phyloP scores from a whole-genome alignment of 2,329 filamentous ascomycete species.

The Hypomyces rosellus region DNA sequence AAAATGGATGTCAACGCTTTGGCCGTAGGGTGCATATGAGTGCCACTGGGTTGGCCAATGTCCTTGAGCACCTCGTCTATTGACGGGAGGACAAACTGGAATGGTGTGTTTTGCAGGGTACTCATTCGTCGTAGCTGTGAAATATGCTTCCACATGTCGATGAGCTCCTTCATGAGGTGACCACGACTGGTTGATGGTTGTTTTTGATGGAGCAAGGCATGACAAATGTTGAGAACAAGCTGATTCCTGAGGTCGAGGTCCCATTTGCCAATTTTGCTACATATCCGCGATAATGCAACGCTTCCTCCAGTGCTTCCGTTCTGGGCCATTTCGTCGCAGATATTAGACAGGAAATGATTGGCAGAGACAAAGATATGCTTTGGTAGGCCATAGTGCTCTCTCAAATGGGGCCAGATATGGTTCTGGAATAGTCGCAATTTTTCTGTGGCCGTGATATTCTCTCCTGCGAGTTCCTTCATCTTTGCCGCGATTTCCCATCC shows the following conservation, averaged over 20 bases:
- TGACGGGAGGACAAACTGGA: conserved; percentile 26
- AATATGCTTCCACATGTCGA: conserved; percentile 32
- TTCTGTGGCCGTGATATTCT: conserved; percentile 7
- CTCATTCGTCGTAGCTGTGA: conserved; percentile 27
- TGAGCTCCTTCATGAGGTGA: conserved; percentile 22
- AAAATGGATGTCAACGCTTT: conserved; percentile 26
- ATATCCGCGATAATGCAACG: conserved; percentile 22
- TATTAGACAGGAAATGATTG: conserved; percentile 17
- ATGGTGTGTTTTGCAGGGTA: conserved; percentile 13
- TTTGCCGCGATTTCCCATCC: conserved; percentile 26
- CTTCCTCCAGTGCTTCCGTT: conserved; percentile 13
- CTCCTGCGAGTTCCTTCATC: conserved; percentile 21
- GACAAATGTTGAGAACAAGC: conserved; percentile 29
- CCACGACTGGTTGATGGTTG: conserved; percentile 12
- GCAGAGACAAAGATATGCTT: conserved; percentile 21
- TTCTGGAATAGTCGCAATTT: conserved; percentile 21
- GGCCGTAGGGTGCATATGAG: conserved; percentile 10
- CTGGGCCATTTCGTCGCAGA: conserved; percentile 14
- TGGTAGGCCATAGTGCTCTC: conserved; percentile 22
- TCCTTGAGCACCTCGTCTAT: conserved; percentile 21
- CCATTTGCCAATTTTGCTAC: conserved; percentile 20
- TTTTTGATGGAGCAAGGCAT: conserved; percentile 14
- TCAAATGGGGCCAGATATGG: conserved; percentile 26
- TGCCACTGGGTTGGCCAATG: conserved; percentile 4
- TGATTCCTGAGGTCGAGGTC: conserved; percentile 23